Percentiles rank a stretch among this genome's conserved stretches.
phyloP scores from a whole-genome alignment of 2,329 filamentous ascomycete genomes.

The Phialocephala subalpina region DNA sequence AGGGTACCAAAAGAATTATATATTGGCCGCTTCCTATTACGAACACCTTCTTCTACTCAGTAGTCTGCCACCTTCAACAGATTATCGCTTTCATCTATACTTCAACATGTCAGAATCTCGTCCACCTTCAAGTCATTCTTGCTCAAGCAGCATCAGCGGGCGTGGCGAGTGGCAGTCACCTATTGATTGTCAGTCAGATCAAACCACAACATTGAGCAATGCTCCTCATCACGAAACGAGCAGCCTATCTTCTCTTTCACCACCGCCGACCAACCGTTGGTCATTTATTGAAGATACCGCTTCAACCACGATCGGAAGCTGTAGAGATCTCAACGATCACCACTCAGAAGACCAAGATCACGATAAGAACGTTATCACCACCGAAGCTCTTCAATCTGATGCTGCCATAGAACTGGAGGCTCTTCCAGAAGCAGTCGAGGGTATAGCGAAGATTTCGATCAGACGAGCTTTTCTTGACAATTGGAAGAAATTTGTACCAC shows the following conservation, averaged over 20 bases:
- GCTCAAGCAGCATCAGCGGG: neutral
- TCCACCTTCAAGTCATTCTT: neutral
- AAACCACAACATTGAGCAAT: neutral
- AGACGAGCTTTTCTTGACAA: neutral
- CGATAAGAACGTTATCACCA: neutral
- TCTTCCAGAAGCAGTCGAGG: neutral
- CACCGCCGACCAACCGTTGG: neutral
- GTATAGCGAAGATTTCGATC: neutral
- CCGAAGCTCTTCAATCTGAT: neutral
- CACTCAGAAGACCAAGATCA: neutral
- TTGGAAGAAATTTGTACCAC: conserved; percentile 7
- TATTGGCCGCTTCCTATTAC: too few relatives aligned
- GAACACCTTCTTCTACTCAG: too few relatives aligned
- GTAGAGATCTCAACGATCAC: neutral
- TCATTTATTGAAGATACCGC: neutral
- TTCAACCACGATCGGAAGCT: neutral
- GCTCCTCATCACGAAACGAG: neutral
- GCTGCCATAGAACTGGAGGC: neutral
- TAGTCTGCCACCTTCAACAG: too few relatives aligned
- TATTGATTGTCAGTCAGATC: neutral
- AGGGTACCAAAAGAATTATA: too few relatives aligned
- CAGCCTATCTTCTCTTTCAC: neutral
- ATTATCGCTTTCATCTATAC: neutral
- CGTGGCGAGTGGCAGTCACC: neutral
- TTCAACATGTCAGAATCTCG: neutral